Conservation (phyloP, 2,329 filamentous ascomycete genomes). For the Truncatella angustata region DNA sequence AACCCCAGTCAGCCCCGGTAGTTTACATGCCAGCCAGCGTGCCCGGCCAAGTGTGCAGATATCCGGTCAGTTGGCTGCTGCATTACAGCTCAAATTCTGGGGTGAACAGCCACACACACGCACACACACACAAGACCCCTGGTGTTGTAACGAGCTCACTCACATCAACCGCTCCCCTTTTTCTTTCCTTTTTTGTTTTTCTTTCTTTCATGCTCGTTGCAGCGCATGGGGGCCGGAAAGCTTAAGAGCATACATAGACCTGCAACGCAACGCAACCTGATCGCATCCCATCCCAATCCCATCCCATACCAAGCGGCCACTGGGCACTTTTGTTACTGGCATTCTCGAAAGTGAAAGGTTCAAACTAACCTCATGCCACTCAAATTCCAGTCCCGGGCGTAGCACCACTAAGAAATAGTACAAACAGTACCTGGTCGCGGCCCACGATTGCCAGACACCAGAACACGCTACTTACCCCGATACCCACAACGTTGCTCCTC, state of each 20-base stretch:
- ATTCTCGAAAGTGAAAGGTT: neutral
- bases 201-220: neutral
- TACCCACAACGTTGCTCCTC: neutral
- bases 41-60: neutral
- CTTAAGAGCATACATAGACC: neutral
- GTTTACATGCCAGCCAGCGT: neutral
- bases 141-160: neutral
- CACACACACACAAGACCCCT: neutral
- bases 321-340: too few relatives aligned
- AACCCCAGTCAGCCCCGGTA: neutral
- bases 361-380: neutral
- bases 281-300: neutral
- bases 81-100: neutral
- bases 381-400: too few relatives aligned
- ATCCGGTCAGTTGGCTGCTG: neutral
- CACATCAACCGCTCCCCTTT: too few relatives aligned
- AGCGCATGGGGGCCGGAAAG: neutral
- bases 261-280: neutral
- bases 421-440: neutral
- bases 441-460: conserved; percentile 1
- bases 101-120: neutral
- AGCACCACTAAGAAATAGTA: neutral
- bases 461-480: neutral
- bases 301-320: too few relatives aligned
- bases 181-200: too few relatives aligned